Conservation (phyloP, 1,284 basidiomycete species). For the Cryptococcus amylolentus region DNA sequence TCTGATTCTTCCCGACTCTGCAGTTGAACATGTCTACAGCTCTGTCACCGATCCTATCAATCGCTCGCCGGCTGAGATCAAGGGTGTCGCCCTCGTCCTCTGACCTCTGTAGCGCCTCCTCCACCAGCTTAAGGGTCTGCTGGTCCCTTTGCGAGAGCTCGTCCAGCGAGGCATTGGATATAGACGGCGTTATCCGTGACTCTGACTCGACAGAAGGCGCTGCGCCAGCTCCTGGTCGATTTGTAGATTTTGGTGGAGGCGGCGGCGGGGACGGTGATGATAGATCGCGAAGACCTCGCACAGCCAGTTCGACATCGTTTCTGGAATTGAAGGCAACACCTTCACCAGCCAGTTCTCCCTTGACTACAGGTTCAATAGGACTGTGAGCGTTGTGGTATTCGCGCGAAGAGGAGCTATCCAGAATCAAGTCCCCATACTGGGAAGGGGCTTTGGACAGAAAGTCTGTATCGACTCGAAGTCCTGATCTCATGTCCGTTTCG, state of each 20-base stretch:
- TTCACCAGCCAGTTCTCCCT: no score
- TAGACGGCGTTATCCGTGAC: not conserved
- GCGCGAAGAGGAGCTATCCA: no score
- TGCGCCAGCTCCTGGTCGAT: not conserved
- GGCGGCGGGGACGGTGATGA: not conserved
- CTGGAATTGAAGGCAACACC: not conserved
- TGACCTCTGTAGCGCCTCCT: constrained; percentile 64
- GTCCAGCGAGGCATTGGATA: no score
- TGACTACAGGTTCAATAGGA: no score
- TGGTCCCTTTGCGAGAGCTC: not conserved
- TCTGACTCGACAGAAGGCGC: not conserved
- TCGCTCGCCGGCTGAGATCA: constrained; percentile 69
- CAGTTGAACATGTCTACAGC: constrained; percentile 64
- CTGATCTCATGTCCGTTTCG: no score
- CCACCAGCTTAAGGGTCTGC: constrained; percentile 48
- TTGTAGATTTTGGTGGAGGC: not conserved
- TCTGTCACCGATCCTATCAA: constrained; percentile 69
- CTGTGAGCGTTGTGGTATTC: no score
- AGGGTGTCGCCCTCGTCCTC: constrained; percentile 75
- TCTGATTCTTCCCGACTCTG: constrained; percentile 58
- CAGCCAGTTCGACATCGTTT: constrained; percentile 15
- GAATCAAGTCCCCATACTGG: no score
- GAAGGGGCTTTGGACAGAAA: no score
- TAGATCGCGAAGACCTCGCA: constrained; percentile 10
- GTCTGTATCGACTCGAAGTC: no score